Base-by-base conservation (phyloP, 345 rosid genomes). In the Cardamine resedifolia region DNA sequence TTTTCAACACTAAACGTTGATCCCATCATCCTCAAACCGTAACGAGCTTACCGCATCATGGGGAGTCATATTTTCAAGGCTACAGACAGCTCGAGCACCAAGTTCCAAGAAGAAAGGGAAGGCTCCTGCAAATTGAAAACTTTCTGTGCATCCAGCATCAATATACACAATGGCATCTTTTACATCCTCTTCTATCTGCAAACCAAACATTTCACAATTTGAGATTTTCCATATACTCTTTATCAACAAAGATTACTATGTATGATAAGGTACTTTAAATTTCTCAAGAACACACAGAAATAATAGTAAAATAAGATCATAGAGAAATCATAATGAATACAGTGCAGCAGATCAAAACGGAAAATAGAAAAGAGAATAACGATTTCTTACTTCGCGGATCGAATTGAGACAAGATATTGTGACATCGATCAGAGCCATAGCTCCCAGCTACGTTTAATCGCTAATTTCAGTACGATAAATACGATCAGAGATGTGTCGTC, bases 91-190 rank as follows among this genome's bases (percentile, higher is more conserved):
- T 4, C 85, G 83, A 12, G 76, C 93, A 62, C 96, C 97, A n/a
- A 81, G 87, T 20, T 85, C 84, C 77, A 95, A 77, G 52, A 95
- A 73, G 66, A 80, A 33, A 50, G 99, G 93, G 70, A 88, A 91
- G 14, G 92, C 96, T 79, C 99, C 99, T 15, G 83, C 79, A 73
- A 81, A 75, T 56, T 94, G 97, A 74, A 95, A 95, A 68, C 99
- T 86, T 78, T 95, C 99, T 2, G 96, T 85, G 77, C 96, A 95
- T 8, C 99, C 99, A 53, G 95, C 86, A 83, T 95, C 99, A 4
- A 91, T 77, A 75, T 95, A 95, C 36, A 95, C 70, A 43, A 87
- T 73, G 28, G 96, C 80, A 66, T 82, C 93, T 73, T 83, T 80
- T 6, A 91, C 56, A 71, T 87, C 85, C 76, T 91, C 96, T 16